A percentile compares a stretch with the other conserved stretches of the same genome.
phyloP scores from a whole-genome alignment of 371 early-diverging fungal species.

The Syncephalastrum racemosum region DNA sequence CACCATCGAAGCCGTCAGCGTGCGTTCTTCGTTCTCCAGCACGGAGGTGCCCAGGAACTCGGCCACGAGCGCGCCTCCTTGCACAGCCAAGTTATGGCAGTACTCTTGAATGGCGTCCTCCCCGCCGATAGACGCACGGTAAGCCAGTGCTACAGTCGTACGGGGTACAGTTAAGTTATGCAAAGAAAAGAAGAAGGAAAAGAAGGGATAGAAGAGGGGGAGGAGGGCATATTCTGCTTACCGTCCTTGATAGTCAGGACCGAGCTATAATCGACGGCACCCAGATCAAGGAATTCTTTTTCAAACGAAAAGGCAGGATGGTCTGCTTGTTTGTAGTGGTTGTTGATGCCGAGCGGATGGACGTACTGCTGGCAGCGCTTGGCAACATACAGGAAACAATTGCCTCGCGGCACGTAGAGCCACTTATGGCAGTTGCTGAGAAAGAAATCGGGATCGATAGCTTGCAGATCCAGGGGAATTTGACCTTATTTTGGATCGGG shows the following conservation, averaged over 20 bases:
- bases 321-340: conserved; percentile 32
- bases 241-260: conserved; percentile 49
- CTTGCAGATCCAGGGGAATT: conserved; percentile 57
- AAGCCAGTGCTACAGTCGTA: conserved; percentile 38
- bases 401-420: conserved; percentile 64
- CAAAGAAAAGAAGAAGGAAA: background rate
- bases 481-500: conserved; percentile 38
- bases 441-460: conserved; percentile 64
- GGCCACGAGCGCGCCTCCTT: conserved; percentile 59
- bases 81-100: conserved; percentile 52
- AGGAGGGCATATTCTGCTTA: conserved; percentile 6
- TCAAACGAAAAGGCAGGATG: conserved; percentile 23
- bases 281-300: conserved; percentile 39
- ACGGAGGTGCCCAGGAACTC: conserved; percentile 60
- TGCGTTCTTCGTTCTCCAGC: conserved; percentile 50
- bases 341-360: conserved; percentile 54
- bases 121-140: conserved; percentile 52
- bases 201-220: no score
- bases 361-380: conserved; percentile 49
- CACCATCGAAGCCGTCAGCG: conserved; percentile 52
- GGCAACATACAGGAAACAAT: conserved; percentile 59
- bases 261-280: conserved; percentile 33
- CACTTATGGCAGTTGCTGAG: conserved; percentile 77
- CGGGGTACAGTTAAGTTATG: background rate
- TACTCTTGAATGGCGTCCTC: conserved; percentile 58